A percentile compares a stretch with the other conserved stretches of the same genome.
These are phyloP conservation scores for Fraxinus quadrangulata DNA, from an alignment of 257 asterid genomes.

Conservation along the genomic window DNA sequence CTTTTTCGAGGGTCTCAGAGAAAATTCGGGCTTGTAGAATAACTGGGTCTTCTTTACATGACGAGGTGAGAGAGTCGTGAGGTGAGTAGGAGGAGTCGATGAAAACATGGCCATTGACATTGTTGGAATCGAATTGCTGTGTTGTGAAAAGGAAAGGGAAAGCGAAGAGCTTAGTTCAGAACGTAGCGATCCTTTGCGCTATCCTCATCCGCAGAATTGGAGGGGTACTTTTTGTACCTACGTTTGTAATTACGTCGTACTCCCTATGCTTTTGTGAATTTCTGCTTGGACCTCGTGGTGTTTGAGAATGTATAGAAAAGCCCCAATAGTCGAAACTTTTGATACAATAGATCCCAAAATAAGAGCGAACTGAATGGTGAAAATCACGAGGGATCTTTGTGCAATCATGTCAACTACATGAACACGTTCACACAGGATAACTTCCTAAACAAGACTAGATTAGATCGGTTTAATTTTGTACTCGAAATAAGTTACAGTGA, in stretches of 20 bases:
- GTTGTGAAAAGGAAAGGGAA: not conserved
- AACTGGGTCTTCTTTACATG: slow-evolving; percentile 30
- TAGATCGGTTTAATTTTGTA: too few relatives aligned
- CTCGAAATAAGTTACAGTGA: too few relatives aligned
- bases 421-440: too few relatives aligned
- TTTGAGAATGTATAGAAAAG: not conserved
- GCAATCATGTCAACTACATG: too few relatives aligned
- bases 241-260: not conserved
- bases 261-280: not conserved
- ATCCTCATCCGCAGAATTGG: not conserved
- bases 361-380: too few relatives aligned
- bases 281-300: not conserved
- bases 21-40: slow-evolving; percentile 29
- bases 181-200: not conserved
- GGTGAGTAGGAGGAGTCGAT: slow-evolving; percentile 43
- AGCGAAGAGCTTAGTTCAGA: not conserved
- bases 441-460: too few relatives aligned
- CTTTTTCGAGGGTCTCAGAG: slow-evolving; percentile 31
- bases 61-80: slow-evolving; percentile 43
- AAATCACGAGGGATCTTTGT: too few relatives aligned
- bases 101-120: slow-evolving; percentile 70
- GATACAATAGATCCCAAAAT: too few relatives aligned
- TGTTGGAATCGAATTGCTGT: not conserved
- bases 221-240: not conserved
- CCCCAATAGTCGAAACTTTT: not conserved